phyloP scores from a whole-genome alignment of 768 basidiomycete genomes.

The Pleurotus tuber-regium region DNA sequence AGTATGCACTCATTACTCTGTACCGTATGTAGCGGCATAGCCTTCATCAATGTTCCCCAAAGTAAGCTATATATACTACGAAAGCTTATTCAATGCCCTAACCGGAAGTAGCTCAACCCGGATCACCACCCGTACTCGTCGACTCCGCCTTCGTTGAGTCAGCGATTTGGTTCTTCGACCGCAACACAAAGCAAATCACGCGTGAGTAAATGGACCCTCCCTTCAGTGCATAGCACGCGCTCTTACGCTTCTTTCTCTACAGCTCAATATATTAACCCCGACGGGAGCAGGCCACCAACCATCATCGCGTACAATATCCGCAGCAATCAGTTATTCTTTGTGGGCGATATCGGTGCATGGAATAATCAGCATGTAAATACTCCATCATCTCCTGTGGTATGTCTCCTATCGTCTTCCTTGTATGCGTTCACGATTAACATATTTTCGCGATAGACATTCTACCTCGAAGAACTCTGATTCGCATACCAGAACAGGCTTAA shows the following conservation, averaged over 20 bases:
- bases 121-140: conserved; percentile 18
- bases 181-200: conserved; percentile 33
- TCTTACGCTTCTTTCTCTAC: conserved; percentile 1
- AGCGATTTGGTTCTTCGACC: conserved; percentile 44
- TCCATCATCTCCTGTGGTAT: conserved; percentile 4
- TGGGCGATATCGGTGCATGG: conserved; percentile 39
- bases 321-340: conserved; percentile 41
- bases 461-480: conserved; percentile 1
- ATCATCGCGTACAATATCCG: conserved; percentile 37
- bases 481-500: too few species aligned
- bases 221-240: background rate
- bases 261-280: conserved; percentile 49
- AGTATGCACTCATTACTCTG: background rate
- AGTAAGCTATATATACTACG: too few species aligned
- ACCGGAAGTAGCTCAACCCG: conserved; percentile 32
- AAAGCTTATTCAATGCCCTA: too few species aligned
- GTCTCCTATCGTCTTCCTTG: background rate
- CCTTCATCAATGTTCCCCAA: conserved; percentile 4
- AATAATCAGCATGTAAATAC: conserved; percentile 26
- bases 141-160: conserved; percentile 29
- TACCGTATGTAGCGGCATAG: background rate
- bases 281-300: conserved; percentile 37
- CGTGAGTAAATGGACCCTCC: conserved; percentile 25
- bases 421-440: background rate
- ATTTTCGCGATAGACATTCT: background rate